phyloP scores from a whole-genome alignment of 208 protist genomes.

The Leishmania major region DNA sequence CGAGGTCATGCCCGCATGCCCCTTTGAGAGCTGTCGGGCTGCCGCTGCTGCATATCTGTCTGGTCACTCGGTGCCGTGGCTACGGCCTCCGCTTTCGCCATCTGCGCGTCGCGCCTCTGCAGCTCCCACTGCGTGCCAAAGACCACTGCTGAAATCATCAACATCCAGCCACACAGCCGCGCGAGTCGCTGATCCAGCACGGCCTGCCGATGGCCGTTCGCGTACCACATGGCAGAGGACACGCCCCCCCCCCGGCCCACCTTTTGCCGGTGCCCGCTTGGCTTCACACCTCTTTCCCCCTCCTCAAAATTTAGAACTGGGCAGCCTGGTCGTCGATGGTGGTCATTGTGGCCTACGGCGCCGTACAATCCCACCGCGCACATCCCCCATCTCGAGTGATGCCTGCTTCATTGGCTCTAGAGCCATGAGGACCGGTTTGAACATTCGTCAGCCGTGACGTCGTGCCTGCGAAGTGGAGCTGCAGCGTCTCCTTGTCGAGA shows the following conservation, averaged over 20 bases:
- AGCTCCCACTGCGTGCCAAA: background rate
- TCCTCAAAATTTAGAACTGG: background rate
- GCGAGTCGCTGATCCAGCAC: background rate
- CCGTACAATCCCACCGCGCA: background rate
- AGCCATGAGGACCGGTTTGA: background rate
- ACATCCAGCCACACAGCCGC: too few relatives aligned
- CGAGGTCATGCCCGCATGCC: background rate
- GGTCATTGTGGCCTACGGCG: background rate
- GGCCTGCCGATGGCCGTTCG: background rate
- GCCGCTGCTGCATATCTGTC: background rate
- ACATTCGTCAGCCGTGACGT: too few relatives aligned
- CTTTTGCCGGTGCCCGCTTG: background rate
- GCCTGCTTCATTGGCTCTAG: background rate
- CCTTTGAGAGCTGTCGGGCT: background rate
- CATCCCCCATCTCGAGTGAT: background rate
- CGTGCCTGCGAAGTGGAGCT: too few relatives aligned
- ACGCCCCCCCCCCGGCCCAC: background rate
- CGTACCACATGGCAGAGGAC: background rate
- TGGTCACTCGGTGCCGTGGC: background rate
- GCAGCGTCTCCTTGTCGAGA: background rate
- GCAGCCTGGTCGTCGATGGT: background rate
- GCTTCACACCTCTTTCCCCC: background rate
- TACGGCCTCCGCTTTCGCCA: background rate
- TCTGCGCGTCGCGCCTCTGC: background rate
- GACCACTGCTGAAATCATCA: background rate